Evolutionary conservation across 2,329 filamentous ascomycete genomes (phyloP).

Genomic region (Aspergillus sp.): DNA sequence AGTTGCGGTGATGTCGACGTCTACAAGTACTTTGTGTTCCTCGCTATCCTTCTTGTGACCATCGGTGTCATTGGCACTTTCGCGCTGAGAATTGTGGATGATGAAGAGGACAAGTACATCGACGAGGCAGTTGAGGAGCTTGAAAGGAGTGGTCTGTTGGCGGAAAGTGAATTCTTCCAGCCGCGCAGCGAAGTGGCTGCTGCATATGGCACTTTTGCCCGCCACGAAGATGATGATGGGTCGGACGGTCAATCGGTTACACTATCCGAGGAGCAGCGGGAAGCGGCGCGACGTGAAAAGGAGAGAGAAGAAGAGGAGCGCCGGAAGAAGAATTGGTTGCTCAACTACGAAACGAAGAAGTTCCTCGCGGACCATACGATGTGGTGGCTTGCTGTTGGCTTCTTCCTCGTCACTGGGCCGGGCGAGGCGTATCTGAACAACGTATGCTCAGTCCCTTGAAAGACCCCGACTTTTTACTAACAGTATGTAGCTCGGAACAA

Average conservation of each 20-base stretch:
- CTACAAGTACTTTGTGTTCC: constrained; percentile 85
- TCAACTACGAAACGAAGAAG: constrained; percentile 85
- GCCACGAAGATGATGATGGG: constrained; percentile 38
- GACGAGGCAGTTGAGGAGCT: constrained; percentile 88
- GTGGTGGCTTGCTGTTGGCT: constrained; percentile 91
- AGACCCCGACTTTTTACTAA: background rate
- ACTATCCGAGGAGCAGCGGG: constrained; percentile 36
- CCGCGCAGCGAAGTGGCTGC: constrained; percentile 53
- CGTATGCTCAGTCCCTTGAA: constrained; percentile 30
- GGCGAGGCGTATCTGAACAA: constrained; percentile 99
- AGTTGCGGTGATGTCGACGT: constrained; percentile 68
- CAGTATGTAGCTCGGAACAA: constrained; percentile 69
- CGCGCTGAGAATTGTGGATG: constrained; percentile 76
- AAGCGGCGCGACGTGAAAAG: constrained; percentile 40
- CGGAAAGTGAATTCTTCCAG: constrained; percentile 72
- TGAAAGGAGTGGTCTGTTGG: constrained; percentile 81
- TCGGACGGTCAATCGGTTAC: constrained; percentile 43
- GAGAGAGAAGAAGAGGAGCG: constrained; percentile 58
- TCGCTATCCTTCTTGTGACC: constrained; percentile 70
- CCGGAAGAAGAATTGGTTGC: constrained; percentile 83
- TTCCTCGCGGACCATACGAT: constrained; percentile 90
- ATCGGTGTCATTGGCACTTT: constrained; percentile 77
- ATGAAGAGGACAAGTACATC: constrained; percentile 76
- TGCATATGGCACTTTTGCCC: constrained; percentile 50
- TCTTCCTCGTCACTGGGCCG: constrained; percentile 90